Evolutionary conservation across 306 rosid genomes (phyloP).

Genomic region (Begonia loranthoides): DNA sequence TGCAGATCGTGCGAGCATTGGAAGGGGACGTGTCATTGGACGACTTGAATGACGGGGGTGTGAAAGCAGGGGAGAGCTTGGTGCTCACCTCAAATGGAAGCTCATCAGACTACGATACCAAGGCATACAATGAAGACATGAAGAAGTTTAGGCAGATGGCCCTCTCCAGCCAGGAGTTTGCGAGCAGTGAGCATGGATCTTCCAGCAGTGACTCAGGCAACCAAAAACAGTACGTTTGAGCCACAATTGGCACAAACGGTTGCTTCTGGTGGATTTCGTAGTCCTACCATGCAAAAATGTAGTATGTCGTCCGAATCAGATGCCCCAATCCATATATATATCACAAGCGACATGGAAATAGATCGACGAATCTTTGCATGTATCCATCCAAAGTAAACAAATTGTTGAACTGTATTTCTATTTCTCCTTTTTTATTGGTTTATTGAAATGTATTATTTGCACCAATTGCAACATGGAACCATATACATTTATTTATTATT

Average conservation of each 20-base stretch:
- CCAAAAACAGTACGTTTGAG: constrained; percentile 1
- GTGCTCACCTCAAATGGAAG: constrained; percentile 15
- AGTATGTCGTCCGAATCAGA: too few species aligned
- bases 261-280: too few species aligned
- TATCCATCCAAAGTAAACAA: too few species aligned
- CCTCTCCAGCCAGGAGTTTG: constrained; percentile 32
- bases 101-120: constrained; percentile 39
- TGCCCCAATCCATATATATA: too few species aligned
- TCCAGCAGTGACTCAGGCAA: constrained; percentile 38
- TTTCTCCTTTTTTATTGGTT: too few species aligned
- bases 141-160: constrained; percentile 45
- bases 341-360: too few species aligned
- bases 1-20: constrained; percentile 54
- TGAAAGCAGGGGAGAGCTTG: constrained; percentile 15
- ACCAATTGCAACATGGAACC: not conserved
- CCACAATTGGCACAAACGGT: too few species aligned
- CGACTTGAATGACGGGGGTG: constrained; percentile 43
- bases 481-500: not conserved
- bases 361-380: too few species aligned
- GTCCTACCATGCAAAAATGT: too few species aligned
- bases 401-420: too few species aligned
- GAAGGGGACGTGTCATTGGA: constrained; percentile 68
- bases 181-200: constrained; percentile 25
- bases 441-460: too few species aligned
- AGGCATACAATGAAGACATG: constrained; percentile 45